These are phyloP conservation scores for Stereum hirsutum DNA, from an alignment of 1,284 basidiomycete species.

Conservation along the genomic window DNA sequence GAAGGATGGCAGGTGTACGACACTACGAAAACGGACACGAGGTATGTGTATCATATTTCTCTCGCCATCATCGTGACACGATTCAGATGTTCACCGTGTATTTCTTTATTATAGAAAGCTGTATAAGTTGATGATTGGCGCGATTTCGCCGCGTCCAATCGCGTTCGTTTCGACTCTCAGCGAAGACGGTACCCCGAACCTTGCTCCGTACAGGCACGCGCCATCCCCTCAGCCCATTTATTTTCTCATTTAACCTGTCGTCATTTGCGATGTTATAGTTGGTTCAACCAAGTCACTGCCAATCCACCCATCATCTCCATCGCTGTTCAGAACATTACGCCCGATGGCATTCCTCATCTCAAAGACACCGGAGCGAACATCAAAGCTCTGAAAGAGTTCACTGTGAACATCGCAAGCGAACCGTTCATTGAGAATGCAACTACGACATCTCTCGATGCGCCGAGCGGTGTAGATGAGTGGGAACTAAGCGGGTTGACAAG, in stretches of 20 bases:
- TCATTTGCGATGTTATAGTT: no score
- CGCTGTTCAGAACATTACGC: no score
- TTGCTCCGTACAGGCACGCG: constrained; percentile 60
- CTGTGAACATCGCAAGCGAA: constrained; percentile 65
- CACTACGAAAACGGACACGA: no score
- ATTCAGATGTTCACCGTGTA: no score
- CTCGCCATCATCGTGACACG: no score
- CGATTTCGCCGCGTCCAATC: constrained; percentile 59
- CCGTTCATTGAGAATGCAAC: constrained; percentile 64
- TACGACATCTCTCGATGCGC: constrained; percentile 53
- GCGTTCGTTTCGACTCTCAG: constrained; percentile 60
- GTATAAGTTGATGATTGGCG: constrained; percentile 51
- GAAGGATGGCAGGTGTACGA: no score
- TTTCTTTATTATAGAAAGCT: no score
- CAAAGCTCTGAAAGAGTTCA: constrained; percentile 54
- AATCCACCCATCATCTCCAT: constrained; percentile 59
- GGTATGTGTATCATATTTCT: no score
- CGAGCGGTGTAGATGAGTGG: constrained; percentile 60
- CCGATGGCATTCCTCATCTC: constrained; percentile 44
- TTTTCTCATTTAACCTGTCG: no score
- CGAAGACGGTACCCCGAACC: constrained; percentile 42
- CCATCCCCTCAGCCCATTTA: no score
- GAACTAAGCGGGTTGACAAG: constrained; percentile 56
- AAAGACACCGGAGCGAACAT: constrained; percentile 66
- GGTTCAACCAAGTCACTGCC: constrained; percentile 33